Base-by-base conservation (phyloP, 257 asterid genomes). In the Jaltomata sinuosa region DNA sequence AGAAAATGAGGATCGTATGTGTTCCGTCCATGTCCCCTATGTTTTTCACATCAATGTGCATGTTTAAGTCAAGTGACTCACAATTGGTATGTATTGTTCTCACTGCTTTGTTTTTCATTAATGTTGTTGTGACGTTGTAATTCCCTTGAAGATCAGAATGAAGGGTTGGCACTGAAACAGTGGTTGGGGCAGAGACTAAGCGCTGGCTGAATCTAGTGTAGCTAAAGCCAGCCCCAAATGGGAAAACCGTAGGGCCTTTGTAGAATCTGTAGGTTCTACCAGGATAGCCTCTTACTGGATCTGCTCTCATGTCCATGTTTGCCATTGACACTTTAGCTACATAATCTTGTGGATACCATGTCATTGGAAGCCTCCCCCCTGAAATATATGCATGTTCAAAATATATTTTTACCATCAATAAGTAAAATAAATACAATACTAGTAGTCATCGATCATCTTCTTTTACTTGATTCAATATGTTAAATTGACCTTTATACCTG, bases 351-450 rank as follows among this genome's bases (percentile, higher is more conserved):
- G 98, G 98, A 67, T 95, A 95, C 99, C 99, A 95, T 82, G 99
- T 94, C 94, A 90, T 93, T 1, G 99, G 98, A 83, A 96, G 91
- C 82, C 88, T 96, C 1, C 97, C 99, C 12, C 98, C 99, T 96
- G 42, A 27, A 25, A 12, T 40, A 31, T 40, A 31, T 22, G 36
- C 14, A 59, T 18, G n/a, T 34, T 68, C 11, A 12, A 79, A 19
- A 25, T 32, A 57, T 57, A 21, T 52, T 79, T 21, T 11, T 12
- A 79, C 18, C 69, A 54, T 6, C 53, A 79, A 54, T 6, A 42
- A 25, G 11, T 10, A n/a, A 22, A 57, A 36, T 3, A 10, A 42
- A 25, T 9, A 14, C 10, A 11, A 5, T 16, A 14, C 2, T 27
- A 4, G 5, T 29, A 14, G 2, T 38, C n/a, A n/a, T n/a, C n/a